phyloP scores from a whole-genome alignment of 2,329 filamentous ascomycete genomes.

The Zarea fungicola region DNA sequence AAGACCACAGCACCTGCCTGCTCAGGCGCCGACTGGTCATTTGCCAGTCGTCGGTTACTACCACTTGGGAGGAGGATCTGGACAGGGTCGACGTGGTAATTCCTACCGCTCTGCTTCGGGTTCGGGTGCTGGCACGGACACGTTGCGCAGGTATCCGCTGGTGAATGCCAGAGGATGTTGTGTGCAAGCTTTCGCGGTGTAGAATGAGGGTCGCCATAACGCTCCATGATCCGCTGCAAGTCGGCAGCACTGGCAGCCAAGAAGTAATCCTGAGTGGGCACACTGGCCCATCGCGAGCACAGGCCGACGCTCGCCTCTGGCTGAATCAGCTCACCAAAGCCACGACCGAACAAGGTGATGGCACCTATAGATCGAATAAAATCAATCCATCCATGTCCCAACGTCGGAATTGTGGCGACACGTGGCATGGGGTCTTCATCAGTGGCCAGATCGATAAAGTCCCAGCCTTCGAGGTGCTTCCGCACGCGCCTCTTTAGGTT shows the following conservation, averaged over 20 bases:
- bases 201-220: neutral
- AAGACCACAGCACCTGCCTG: neutral
- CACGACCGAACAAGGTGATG: conserved; percentile 19
- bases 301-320: neutral
- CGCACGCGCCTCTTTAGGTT: conserved; percentile 10
- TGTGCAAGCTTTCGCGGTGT: neutral
- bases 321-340: conserved; percentile 19
- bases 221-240: neutral
- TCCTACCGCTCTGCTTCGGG: neutral
- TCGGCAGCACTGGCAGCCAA: neutral
- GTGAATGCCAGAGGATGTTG: neutral
- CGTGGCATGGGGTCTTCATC: conserved; percentile 17
- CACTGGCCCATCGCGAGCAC: neutral
- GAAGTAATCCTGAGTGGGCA: neutral
- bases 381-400: conserved; percentile 20
- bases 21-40: neutral
- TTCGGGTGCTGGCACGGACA: neutral
- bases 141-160: neutral
- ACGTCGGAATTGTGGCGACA: conserved; percentile 14
- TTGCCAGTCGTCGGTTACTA: neutral
- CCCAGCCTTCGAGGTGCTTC: conserved; percentile 24
- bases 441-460: conserved; percentile 22
- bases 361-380: conserved; percentile 19
- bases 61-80: neutral
- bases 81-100: neutral